Evolutionary conservation across 768 basidiomycete genomes (phyloP), one percentile per base, ranked within the genome.

Genomic region (Kwoniella europaea): DNA sequence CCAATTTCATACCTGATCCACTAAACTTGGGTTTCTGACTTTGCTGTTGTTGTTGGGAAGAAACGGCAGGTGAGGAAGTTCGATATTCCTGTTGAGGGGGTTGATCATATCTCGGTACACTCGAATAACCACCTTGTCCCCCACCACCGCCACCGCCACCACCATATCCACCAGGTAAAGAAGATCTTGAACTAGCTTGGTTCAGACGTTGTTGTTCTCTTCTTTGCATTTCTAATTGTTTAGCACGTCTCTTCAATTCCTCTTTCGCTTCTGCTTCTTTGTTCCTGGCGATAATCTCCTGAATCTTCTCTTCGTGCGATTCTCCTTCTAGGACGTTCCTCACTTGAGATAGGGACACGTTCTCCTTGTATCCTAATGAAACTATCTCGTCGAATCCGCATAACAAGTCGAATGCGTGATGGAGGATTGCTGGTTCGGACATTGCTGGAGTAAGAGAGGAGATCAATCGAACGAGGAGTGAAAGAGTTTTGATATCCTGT

Each of bases 251-350:
- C 83, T 98, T 98, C 81, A 99, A 91, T 80, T 98, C 96, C 82
- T 99, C 97, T 82, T 99, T 99, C 2, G 96, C 97, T 79, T 99
- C 97, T 6, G 94, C 94, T 85, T 99, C 97, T 85, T 98, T 98
- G 86, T 99, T 98, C 91, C 92, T 88, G 12, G 94, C 92, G 76
- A 98, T 99, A 83, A 98, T 98, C 80, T 98, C 96, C 82, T 98
- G 94, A 67, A 99, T 98, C 83, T 86, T 86, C 74, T 86, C 86
- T 77, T 86, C 86, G 79, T 86, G 86, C 61, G 82, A 84, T 74
- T 87, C 86, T 65, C 86, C 86, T 77, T 86, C 86, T 54, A 87
- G 78, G 13, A 86, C 84, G 66, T 80, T 85, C 53, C 86, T 73
- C 27, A 87, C 85, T 74, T 86, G 86, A 61, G 82, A 76, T 18